Base-by-base conservation (phyloP, 2,329 filamentous ascomycete species). In the Aureobasidium mangrovei region DNA sequence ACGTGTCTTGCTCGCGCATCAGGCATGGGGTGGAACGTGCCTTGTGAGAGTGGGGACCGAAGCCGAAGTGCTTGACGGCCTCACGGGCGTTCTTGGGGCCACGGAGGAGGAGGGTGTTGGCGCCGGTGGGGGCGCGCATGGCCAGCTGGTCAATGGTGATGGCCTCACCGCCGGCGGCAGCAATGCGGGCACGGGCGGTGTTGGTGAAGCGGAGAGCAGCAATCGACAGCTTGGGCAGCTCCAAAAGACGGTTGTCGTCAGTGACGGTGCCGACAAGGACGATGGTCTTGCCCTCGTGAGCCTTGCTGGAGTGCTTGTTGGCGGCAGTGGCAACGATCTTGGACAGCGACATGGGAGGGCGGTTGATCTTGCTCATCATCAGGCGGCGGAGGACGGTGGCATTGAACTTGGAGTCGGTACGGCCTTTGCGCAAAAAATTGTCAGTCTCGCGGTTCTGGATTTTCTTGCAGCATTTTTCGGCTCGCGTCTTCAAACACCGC, bases 281-380 rank as follows among this genome's bases (percentile, higher is more conserved):
- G 64, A 97, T 80, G 67, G 88, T 97, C 82, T 95, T 80, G 53
- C 85, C 86, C 57, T 79, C 76, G 32, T 86, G 83, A 8, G 76
- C 75, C 58, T 82, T 71, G 12, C 65, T 68, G 29, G 69, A 68
- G 65, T 75, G 65, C 57, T 75, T 69, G 61, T 77, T 79, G 53
- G 79, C 77, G 28, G 79, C 77, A 8, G 71, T 72, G 38, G 76
- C 74, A 54, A 89, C 85, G 70, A 97, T 89, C 75, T 91, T 88
- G 65, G 91, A 96, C 69, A 98, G 81, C 59, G 91, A 96, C 70
- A 98, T 85, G 62, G 93, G 90, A 60, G 70, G 70, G 67, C 91
- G 87, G 87, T 97, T 97, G 79, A 94, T 95, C 77, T 91, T 89
- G 75, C 90, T 95, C 88, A 93, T 95, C 73, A 95, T 95, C 60